These are phyloP conservation scores for Yamadazyma songkhlaensis DNA, from an alignment of 1,139 yeast species.

Conservation along the genomic window DNA sequence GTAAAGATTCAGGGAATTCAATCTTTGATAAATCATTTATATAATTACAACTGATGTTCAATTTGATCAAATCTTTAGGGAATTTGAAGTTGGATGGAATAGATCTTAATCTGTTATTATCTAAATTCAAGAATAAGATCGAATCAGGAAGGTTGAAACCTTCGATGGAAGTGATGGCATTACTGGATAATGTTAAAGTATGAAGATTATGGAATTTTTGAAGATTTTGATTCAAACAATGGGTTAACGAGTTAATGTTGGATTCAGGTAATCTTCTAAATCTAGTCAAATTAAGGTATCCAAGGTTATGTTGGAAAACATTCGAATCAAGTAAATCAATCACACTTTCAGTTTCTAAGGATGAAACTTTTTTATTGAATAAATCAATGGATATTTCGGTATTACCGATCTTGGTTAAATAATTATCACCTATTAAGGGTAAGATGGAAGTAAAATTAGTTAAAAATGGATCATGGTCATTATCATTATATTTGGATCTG, in stretches of 20 bases:
- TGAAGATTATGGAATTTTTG: constrained; percentile 11
- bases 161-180: constrained; percentile 10
- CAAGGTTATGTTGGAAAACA: constrained; percentile 11
- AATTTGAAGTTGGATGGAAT: constrained; percentile 14
- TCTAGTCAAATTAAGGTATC: constrained; percentile 14
- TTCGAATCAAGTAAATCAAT: constrained; percentile 7
- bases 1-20: constrained; percentile 13
- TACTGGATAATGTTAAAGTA: constrained; percentile 14
- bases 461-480: constrained; percentile 9
- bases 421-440: constrained; percentile 1
- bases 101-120: constrained; percentile 13
- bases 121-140: constrained; percentile 13
- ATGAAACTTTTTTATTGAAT: constrained; percentile 12
- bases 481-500: constrained; percentile 9
- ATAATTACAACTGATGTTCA: constrained; percentile 17
- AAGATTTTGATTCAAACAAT: constrained; percentile 7
- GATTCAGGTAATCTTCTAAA: constrained; percentile 13
- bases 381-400: constrained; percentile 16
- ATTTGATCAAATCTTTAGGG: constrained; percentile 14
- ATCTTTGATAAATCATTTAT: constrained; percentile 11
- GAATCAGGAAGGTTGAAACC: constrained; percentile 12
- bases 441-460: constrained; percentile 6
- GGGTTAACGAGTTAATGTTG: constrained; percentile 5
- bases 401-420: constrained; percentile 7
- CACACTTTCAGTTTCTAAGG: constrained; percentile 9